These are phyloP conservation scores for Fomitopsis pulvina DNA, from an alignment of 768 basidiomycete genomes.

Conservation along the genomic window DNA sequence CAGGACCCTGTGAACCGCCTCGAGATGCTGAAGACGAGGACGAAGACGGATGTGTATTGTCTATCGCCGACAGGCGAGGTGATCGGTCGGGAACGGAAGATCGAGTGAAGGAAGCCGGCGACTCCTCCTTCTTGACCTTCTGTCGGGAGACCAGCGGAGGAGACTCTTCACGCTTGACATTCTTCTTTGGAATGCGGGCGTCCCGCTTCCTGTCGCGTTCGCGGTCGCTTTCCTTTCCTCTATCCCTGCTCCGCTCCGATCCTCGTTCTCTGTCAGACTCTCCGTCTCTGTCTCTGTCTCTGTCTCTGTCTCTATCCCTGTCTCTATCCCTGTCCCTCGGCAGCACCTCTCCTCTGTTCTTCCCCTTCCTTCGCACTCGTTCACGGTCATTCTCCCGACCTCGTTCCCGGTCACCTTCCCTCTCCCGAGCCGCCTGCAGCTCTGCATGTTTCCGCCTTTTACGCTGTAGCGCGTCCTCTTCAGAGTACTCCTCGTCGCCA, in stretches of 20 bases:
- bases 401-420: not conserved
- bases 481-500: conserved; percentile 15
- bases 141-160: conserved; percentile 14
- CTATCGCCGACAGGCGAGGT: conserved; percentile 7
- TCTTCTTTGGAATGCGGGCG: conserved; percentile 28
- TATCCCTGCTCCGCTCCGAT: not conserved
- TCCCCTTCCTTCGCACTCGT: not conserved
- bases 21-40: conserved; percentile 5
- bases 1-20: conserved; percentile 1
- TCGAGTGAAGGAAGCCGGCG: conserved; percentile 13
- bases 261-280: conserved; percentile 16
- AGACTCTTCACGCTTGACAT: conserved; percentile 20
- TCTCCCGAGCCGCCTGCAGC: not conserved
- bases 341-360: conserved; percentile 4
- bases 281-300: conserved; percentile 10
- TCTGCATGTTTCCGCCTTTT: not conserved
- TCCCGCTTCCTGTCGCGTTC: conserved; percentile 5
- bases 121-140: conserved; percentile 34
- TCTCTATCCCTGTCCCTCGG: not conserved
- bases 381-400: too few species aligned
- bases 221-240: not conserved
- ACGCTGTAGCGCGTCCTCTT: not conserved
- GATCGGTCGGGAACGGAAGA: conserved; percentile 16
- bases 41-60: conserved; percentile 6
- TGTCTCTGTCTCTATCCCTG: not conserved